phyloP scores from a whole-genome alignment of 192 early-diverging fungal species.

The Coemansia nantahalensis region DNA sequence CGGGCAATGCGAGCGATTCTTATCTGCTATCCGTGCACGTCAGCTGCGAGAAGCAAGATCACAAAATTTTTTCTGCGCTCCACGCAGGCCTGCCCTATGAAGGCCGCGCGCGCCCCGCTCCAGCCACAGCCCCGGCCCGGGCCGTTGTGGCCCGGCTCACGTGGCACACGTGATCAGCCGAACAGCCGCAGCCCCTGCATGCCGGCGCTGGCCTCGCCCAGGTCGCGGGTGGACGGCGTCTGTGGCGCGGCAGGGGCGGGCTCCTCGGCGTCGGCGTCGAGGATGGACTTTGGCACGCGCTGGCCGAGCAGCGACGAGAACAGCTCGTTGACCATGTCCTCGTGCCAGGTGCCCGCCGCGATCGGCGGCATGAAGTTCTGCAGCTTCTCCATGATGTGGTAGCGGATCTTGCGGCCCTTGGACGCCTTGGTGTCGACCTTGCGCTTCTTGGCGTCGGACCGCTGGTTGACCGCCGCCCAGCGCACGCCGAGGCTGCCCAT shows the following conservation, averaged over 20 bases:
- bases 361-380: conserved; percentile 96
- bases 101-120: no score
- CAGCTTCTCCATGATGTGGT: conserved; percentile 94
- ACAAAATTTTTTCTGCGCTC: no score
- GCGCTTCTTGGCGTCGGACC: conserved; percentile 64
- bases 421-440: conserved; percentile 82
- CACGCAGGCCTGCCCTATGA: no score
- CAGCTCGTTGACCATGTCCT: conserved; percentile 89
- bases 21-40: background rate
- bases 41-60: no score
- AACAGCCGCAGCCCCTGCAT: conserved; percentile 40
- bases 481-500: conserved; percentile 70
- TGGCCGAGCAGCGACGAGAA: conserved; percentile 82
- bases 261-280: conserved; percentile 29
- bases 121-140: background rate
- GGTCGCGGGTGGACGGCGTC: conserved; percentile 4
- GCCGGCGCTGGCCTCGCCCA: conserved; percentile 6
- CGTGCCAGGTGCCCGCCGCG: conserved; percentile 88
- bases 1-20: background rate
- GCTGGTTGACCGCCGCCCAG: conserved; percentile 76
- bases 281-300: conserved; percentile 46
- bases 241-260: background rate
- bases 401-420: conserved; percentile 91
- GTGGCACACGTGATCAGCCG: conserved; percentile 13
- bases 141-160: background rate